These are phyloP conservation scores for Neophaeococcomyces mojaviensis DNA, from an alignment of 2,329 filamentous ascomycete species.

Conservation along the genomic window DNA sequence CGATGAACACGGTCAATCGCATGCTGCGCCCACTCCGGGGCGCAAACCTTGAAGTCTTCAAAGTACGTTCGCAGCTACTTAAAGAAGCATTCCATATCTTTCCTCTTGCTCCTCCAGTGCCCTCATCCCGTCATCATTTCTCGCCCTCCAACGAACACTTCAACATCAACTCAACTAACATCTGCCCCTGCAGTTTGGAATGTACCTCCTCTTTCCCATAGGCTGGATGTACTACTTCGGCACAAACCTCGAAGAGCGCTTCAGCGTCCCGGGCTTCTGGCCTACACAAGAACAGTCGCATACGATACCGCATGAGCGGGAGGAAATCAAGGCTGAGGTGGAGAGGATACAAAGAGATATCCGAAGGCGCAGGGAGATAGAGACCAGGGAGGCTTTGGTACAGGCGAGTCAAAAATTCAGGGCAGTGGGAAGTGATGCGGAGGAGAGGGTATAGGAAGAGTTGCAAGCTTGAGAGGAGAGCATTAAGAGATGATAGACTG, in stretches of 20 bases:
- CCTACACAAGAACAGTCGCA: conserved; percentile 57
- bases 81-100: neutral
- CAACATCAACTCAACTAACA: no score
- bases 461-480: neutral
- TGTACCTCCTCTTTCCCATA: conserved; percentile 98
- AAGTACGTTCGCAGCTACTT: conserved; percentile 48
- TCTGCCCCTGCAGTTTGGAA: conserved; percentile 64
- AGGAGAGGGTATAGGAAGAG: neutral
- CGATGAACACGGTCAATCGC: conserved; percentile 27
- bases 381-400: conserved; percentile 10
- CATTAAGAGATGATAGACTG: conserved; percentile 2
- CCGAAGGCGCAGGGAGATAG: conserved; percentile 25
- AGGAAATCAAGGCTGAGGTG: conserved; percentile 66
- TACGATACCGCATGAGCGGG: conserved; percentile 45
- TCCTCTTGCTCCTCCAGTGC: conserved; percentile 1
- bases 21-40: conserved; percentile 58
- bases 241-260: conserved; percentile 90
- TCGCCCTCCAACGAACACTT: no score
- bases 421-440: conserved; percentile 1
- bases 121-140: neutral
- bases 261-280: conserved; percentile 88
- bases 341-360: conserved; percentile 42
- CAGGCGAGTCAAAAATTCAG: conserved; percentile 5
- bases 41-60: conserved; percentile 89
- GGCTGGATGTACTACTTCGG: conserved; percentile 99